Conservation (phyloP, 805 yeast genomes). For the Nakazawaea molendinolei region DNA sequence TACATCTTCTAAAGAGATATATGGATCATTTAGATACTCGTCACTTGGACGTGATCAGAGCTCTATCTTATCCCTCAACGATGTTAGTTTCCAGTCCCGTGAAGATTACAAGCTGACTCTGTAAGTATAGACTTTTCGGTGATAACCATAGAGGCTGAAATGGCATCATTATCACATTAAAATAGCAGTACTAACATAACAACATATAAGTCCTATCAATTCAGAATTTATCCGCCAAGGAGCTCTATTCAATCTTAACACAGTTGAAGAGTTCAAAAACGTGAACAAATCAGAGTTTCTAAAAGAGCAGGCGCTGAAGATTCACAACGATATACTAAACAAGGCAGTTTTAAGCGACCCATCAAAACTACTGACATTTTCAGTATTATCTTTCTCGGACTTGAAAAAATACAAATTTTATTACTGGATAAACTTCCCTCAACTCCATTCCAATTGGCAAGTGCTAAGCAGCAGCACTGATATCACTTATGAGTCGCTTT, state of each 20-base stretch:
- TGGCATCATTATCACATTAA: too few species aligned
- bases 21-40: slow-evolving; percentile 31
- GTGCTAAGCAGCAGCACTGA: neutral
- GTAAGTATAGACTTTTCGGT: slow-evolving; percentile 18
- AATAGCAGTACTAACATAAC: too few species aligned
- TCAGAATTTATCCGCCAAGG: slow-evolving; percentile 27
- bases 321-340: slow-evolving; percentile 23
- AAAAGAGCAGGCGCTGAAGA: slow-evolving; percentile 28
- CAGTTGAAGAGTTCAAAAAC: slow-evolving; percentile 76
- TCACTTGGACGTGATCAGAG: slow-evolving; percentile 23
- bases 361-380: slow-evolving; percentile 32
- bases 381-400: slow-evolving; percentile 71
- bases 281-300: slow-evolving; percentile 58
- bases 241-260: slow-evolving; percentile 55
- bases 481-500: slow-evolving; percentile 1
- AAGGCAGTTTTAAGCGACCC: slow-evolving; percentile 33
- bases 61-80: slow-evolving; percentile 24
- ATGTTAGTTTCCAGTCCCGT: slow-evolving; percentile 24
- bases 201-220: slow-evolving; percentile 5
- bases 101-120: slow-evolving; percentile 11
- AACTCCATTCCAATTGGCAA: slow-evolving; percentile 48
- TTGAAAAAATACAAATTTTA: slow-evolving; percentile 80
- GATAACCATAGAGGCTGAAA: too few species aligned
- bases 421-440: slow-evolving; percentile 87
- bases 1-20: slow-evolving; percentile 33